Base-by-base conservation (phyloP, 2,329 filamentous ascomycete genomes). In the Ascochyta pisi region DNA sequence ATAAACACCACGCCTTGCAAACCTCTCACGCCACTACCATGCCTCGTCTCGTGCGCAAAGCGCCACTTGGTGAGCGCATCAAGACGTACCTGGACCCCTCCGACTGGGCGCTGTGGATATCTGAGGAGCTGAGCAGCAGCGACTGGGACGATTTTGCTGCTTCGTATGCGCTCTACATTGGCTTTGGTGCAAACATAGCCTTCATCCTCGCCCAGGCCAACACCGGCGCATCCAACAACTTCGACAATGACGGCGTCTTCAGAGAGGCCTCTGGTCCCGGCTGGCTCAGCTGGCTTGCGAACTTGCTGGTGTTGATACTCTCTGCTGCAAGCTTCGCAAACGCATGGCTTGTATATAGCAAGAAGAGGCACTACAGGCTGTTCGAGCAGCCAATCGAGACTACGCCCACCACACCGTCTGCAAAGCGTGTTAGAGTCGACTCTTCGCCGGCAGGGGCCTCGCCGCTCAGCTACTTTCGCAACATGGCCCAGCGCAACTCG, bases 71-170 rank as follows among this genome's bases (percentile, higher is more conserved):
- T 27, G 89, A 98, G 82, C 91, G 94, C 74, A 84, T 98, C 74
- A 86, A 87, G 73, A 83, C 90, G 53, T 87, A 87, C 75, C 80
- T 97, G 56, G 94, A 98, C 71, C 92, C 91, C 3, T 89, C 90
- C 79, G 95, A 99, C 77, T 90, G 94, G 70, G 79, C 95, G 50
- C 86, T 99, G 16, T 96, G 92, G 90, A 77, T 96, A 2, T 96
- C 91, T 0, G 94, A 98, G 74, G 91, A 96, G 77, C 84, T 99
- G 57, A 93, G 97, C 73, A 92, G 92, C 26, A 88, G 89, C 70
- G 91, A 96, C 67, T 96, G 92, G 87, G 91, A 97, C 65, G 91
- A 94, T 19, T 80, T 85, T 58, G 80, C 87, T 59, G 89, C 90
- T 64, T 79, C 87, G 33, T 89, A 91, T 74, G 90, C 91, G 24